Percentiles rank a stretch among this genome's conserved stretches.
phyloP scores from a whole-genome alignment of 169 alveolate species.

The Plasmodium malariae region DNA sequence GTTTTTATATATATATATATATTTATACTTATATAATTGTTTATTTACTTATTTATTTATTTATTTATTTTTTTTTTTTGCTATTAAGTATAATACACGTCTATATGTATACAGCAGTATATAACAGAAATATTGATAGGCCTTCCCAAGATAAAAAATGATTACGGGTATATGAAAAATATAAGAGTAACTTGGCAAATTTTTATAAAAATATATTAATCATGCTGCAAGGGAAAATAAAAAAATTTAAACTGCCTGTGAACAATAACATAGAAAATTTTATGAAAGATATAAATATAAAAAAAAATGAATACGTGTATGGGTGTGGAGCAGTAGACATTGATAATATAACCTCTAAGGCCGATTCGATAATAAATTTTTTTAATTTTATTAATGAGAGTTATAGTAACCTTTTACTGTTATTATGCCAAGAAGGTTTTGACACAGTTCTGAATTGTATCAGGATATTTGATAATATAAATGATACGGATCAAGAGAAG shows the following conservation, averaged over 20 bases:
- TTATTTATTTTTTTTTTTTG: too few relatives aligned
- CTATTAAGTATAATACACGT: too few relatives aligned
- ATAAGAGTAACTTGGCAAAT: too few relatives aligned
- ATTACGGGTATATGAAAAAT: too few relatives aligned
- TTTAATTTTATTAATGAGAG: constrained; percentile 66
- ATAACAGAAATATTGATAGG: too few relatives aligned
- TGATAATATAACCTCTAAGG: constrained; percentile 34
- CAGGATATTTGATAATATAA: constrained; percentile 21
- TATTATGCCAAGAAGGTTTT: constrained; percentile 70
- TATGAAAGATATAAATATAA: constrained; percentile 53
- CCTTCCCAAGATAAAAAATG: too few relatives aligned
- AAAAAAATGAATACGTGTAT: constrained; percentile 60
- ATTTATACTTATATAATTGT: too few relatives aligned
- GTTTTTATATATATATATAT: too few relatives aligned
- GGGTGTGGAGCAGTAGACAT: constrained; percentile 55
- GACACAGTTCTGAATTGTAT: constrained; percentile 46
- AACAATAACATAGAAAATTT: constrained; percentile 58
- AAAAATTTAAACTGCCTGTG: constrained; percentile 62
- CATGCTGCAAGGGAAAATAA: constrained; percentile 73
- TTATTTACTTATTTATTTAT: too few relatives aligned
- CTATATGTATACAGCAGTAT: too few relatives aligned
- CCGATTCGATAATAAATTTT: constrained; percentile 30
- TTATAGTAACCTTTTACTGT: constrained; percentile 52
- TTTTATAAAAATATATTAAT: too few relatives aligned
- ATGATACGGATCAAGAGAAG: constrained; percentile 59